Conservation (phyloP, 345 rosid species). For the Eucalyptus erythrocorys region DNA sequence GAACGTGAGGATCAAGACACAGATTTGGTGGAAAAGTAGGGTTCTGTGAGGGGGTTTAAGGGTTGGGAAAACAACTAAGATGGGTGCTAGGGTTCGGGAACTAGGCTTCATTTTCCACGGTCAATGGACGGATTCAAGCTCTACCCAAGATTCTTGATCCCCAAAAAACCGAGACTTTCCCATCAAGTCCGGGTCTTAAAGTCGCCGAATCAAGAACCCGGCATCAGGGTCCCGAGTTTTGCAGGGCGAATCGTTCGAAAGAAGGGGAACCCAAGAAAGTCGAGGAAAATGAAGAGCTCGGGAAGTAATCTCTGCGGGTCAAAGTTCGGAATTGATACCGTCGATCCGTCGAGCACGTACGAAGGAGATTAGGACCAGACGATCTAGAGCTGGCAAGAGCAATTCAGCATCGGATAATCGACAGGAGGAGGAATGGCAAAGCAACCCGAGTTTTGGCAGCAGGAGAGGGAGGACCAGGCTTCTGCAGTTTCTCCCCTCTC, state of each 20-base stretch:
- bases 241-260: neutral
- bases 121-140: neutral
- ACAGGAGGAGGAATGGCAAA: neutral
- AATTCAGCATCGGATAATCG: neutral
- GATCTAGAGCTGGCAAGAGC: neutral
- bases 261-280: neutral
- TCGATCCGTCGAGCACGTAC: neutral
- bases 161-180: neutral
- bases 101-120: neutral
- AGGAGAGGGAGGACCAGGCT: neutral
- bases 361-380: neutral
- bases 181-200: neutral
- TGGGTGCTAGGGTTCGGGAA: slow-evolving; percentile 31
- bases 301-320: neutral
- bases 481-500: neutral
- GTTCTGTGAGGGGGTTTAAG: slow-evolving; percentile 53
- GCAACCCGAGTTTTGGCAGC: neutral
- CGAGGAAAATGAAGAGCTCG: neutral
- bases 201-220: neutral
- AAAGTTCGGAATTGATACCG: neutral
- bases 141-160: neutral
- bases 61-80: slow-evolving; percentile 34
- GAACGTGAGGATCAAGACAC: slow-evolving; percentile 52
- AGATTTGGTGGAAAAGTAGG: slow-evolving; percentile 53
- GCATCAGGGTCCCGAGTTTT: neutral